Evolutionary conservation across 116 monocot species (phyloP).

Genomic region (Phalaenopsis hybrid): DNA sequence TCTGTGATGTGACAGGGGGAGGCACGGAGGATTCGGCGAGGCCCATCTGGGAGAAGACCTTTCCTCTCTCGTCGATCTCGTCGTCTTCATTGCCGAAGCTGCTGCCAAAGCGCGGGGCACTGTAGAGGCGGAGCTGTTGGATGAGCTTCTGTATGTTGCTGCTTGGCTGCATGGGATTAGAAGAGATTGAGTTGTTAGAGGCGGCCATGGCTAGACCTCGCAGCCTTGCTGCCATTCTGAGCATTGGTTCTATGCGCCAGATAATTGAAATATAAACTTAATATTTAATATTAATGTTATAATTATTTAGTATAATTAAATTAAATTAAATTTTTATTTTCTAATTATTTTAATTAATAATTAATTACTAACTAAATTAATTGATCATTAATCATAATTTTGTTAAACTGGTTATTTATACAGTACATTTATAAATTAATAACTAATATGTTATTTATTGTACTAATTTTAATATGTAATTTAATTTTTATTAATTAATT

Average conservation of each 20-base stretch:
- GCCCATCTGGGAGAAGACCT: slow-evolving; percentile 54
- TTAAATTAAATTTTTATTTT: no score
- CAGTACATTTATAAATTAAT: no score
- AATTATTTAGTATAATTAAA: no score
- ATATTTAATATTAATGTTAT: no score
- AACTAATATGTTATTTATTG: no score
- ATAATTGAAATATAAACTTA: no score
- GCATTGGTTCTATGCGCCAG: not conserved
- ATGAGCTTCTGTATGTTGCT: slow-evolving; percentile 25
- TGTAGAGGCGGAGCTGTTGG: slow-evolving; percentile 60
- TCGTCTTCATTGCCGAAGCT: slow-evolving; percentile 18
- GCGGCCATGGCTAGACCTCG: slow-evolving; percentile 14
- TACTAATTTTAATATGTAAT: no score
- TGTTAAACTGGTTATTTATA: no score
- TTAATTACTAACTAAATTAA: no score
- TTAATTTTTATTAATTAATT: no score
- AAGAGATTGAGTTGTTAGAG: not conserved
- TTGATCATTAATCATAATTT: no score
- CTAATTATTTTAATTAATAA: no score
- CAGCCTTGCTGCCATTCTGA: slow-evolving; percentile 16
- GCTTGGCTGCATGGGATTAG: not conserved
- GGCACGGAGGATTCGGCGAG: slow-evolving; percentile 29
- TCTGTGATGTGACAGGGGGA: slow-evolving; percentile 10
- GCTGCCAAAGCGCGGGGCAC: slow-evolving; percentile 20
- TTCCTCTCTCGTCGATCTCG: slow-evolving; percentile 53